Evolutionary conservation across 2,329 filamentous ascomycete genomes (phyloP), one percentile per base, ranked within the genome.

Genomic region (Fusarium sp.): DNA sequence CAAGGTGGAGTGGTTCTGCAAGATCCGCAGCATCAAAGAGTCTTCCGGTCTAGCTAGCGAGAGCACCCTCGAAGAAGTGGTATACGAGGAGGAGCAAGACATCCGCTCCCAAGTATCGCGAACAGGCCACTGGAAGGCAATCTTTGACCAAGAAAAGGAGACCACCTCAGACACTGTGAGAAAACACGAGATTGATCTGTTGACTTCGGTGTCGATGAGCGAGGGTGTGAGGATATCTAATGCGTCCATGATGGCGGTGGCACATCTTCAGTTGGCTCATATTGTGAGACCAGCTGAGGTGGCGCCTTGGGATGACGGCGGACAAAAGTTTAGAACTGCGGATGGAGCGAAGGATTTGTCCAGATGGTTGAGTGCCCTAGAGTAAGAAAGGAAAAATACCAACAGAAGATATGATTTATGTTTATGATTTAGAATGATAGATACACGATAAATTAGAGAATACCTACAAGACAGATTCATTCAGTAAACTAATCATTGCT

Each of bases 221-320:
- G 40, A 46, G 1, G 61, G 61, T 0, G 61, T 64, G 5, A 64
- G 60, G 28, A 64, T 64, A 11, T 28, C 45, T 15, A 26, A 33
- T 3, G 39, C 54, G 1, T 58, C 61, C 2, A 50, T 41, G n/a
- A 33, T 64, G 35, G 33, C 59, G 0, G 61, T 64, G 11, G 61
- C 45, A 3, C 61, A 64, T 17, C 6, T 64, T 24, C 45, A 64
- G n/a, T n/a, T 64, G 19, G 61, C 61, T 1, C 61, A 58, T 20
- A 64, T 64, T 17, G 61, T 64, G 0, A 35, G 30, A 2, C 59
- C 52, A 0, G 61, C 61, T 3, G 46, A 57, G 15, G 61, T 64
- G 7, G 61, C 61, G 4, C 61, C 61, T 1, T 64, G 61, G 61
- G 61, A 64, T 15, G 61, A 64, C 9, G 61, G 61, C 9, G 61